Percentiles rank a stretch among this genome's conserved stretches.
These are phyloP conservation scores for Globisporangium perplexum DNA, from an alignment of 352 stramenopile species.

Conservation along the genomic window DNA sequence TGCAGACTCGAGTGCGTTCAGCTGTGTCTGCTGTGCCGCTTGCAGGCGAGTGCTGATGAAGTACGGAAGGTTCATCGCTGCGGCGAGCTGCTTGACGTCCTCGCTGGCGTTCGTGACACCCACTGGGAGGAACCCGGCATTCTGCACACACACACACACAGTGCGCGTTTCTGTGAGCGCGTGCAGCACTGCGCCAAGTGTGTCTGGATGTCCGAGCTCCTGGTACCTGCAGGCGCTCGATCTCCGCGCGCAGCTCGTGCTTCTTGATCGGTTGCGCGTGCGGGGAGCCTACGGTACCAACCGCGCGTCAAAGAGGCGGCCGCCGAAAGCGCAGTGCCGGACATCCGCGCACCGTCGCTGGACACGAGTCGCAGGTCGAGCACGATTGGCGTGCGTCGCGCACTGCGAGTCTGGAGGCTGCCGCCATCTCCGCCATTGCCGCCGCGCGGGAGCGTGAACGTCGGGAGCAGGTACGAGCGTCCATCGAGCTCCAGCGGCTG, in stretches of 20 bases:
- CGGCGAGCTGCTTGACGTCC: constrained; percentile 70
- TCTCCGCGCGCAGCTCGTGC: constrained; percentile 59
- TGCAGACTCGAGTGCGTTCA: constrained; percentile 1
- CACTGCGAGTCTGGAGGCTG: constrained; percentile 27
- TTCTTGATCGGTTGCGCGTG: constrained; percentile 77
- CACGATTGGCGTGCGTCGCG: constrained; percentile 54
- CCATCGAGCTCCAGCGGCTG: constrained; percentile 45
- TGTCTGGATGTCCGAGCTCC: background rate
- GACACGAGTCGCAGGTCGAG: constrained; percentile 70
- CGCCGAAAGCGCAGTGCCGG: background rate
- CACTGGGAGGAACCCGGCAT: constrained; percentile 55
- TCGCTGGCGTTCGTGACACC: constrained; percentile 83
- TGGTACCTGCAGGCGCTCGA: constrained; percentile 52
- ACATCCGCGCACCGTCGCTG: constrained; percentile 37
- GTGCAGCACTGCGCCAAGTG: background rate
- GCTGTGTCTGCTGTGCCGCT: constrained; percentile 13
- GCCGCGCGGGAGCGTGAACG: constrained; percentile 44
- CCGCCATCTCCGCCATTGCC: constrained; percentile 13
- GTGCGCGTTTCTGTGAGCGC: background rate
- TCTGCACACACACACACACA: constrained; percentile 11
- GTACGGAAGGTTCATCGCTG: constrained; percentile 55
- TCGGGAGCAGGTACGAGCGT: constrained; percentile 68
- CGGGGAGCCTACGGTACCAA: constrained; percentile 36
- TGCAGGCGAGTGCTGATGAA: constrained; percentile 72
- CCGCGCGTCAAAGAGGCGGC: background rate